Conservation (phyloP, 129 eudicot species). For the Centella asiatica region DNA sequence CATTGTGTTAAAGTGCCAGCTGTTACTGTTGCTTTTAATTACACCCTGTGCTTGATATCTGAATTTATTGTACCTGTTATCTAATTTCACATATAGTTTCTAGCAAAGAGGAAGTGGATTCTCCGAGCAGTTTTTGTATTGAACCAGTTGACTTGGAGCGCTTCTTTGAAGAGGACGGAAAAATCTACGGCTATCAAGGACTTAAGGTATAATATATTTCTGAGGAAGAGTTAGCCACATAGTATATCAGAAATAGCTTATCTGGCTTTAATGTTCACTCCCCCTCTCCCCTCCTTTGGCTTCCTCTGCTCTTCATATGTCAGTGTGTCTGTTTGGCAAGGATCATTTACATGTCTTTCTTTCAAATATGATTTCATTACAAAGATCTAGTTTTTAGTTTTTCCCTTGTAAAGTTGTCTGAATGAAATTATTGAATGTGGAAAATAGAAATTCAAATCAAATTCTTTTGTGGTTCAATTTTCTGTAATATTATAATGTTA, state of each 20-base stretch:
- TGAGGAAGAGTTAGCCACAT: not conserved
- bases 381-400: too few relatives aligned
- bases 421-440: not conserved
- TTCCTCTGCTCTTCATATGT: not conserved
- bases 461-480: not conserved
- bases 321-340: not conserved
- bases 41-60: not conserved
- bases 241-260: not conserved
- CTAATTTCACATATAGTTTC: slow-evolving; percentile 37
- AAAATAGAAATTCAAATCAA: not conserved
- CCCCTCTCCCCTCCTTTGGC: not conserved
- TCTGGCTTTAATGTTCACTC: not conserved
- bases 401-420: too few relatives aligned
- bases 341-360: not conserved
- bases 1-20: too few relatives aligned
- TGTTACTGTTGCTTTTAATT: not conserved
- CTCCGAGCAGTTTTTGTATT: slow-evolving; percentile 50
- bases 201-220: slow-evolving; percentile 44
- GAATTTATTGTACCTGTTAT: not conserved
- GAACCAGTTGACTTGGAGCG: slow-evolving; percentile 68
- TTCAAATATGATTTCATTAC: not conserved
- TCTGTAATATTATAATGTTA: too few relatives aligned
- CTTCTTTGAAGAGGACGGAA: slow-evolving; percentile 89
- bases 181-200: slow-evolving; percentile 80
- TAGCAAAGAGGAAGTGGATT: slow-evolving; percentile 67